These are phyloP conservation scores for Incumbomyces lentus DNA, from an alignment of 2,329 filamentous ascomycete species.

Conservation along the genomic window DNA sequence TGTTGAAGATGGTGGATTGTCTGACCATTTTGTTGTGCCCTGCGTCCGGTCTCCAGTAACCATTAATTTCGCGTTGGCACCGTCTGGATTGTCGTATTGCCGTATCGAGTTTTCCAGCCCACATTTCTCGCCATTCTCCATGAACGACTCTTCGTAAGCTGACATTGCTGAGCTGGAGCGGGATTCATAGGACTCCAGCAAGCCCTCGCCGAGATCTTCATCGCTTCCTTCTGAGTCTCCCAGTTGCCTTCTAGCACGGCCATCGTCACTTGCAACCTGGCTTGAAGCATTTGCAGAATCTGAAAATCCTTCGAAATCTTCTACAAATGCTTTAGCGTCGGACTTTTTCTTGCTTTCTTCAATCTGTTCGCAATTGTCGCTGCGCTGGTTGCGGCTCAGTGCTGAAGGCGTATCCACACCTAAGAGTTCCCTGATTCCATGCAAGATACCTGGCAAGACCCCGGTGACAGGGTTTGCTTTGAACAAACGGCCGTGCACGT, in stretches of 20 bases:
- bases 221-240: conserved; percentile 10
- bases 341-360: conserved; percentile 13
- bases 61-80: no score
- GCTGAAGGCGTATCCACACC: conserved; percentile 24
- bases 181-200: background rate
- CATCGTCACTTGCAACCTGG: conserved; percentile 24
- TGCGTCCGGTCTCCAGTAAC: no score
- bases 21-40: no score
- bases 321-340: conserved; percentile 13
- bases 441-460: conserved; percentile 39
- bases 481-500: conserved; percentile 50
- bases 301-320: conserved; percentile 21
- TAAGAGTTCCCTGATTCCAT: conserved; percentile 30
- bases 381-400: background rate
- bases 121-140: conserved; percentile 1
- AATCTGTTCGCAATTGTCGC: conserved; percentile 8
- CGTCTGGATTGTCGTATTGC: conserved; percentile 8
- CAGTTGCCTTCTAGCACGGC: conserved; percentile 11
- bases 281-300: conserved; percentile 21
- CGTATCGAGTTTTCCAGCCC: background rate
- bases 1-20: conserved; percentile 1
- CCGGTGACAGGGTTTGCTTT: conserved; percentile 50
- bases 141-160: background rate
- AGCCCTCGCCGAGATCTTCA: no score
- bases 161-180: background rate